Conservation (phyloP, 345 rosid genomes). For the Eucalyptus erythrocorys region DNA sequence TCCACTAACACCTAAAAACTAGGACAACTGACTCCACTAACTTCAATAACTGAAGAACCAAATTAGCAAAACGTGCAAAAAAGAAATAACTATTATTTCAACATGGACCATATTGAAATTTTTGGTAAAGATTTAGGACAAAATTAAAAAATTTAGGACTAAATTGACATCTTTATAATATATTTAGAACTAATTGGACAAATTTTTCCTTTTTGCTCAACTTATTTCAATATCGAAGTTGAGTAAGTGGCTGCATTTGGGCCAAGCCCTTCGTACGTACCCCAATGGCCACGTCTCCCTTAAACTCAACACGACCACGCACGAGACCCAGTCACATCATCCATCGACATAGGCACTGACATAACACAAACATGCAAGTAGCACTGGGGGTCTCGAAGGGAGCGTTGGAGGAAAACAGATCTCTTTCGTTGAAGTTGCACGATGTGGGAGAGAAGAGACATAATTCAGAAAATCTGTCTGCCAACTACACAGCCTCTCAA, state of each 20-base stretch:
- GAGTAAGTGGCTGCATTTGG: background rate
- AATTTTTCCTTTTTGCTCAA: accelerated
- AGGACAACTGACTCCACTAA: too few relatives aligned
- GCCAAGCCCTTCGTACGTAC: background rate
- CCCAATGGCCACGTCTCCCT: background rate
- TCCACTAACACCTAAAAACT: too few relatives aligned
- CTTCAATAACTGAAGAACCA: too few relatives aligned
- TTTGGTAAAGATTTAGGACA: accelerated
- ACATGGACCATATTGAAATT: too few relatives aligned
- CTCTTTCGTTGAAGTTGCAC: background rate
- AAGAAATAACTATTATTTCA: too few relatives aligned
- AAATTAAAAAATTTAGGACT: accelerated
- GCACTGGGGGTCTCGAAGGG: background rate
- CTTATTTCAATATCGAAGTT: background rate
- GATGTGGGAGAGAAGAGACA: background rate
- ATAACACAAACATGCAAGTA: background rate
- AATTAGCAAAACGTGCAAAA: too few relatives aligned
- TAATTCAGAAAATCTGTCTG: background rate
- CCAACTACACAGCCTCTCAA: background rate
- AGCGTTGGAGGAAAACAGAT: background rate
- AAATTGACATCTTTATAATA: accelerated
- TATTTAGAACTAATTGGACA: accelerated
- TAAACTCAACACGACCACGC: background rate
- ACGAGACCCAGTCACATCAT: background rate
- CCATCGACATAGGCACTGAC: background rate